A percentile compares a stretch with the other conserved stretches of the same genome.
phyloP scores from a whole-genome alignment of 2,329 filamentous ascomycete genomes.

The Arachnopeziza araneosa region DNA sequence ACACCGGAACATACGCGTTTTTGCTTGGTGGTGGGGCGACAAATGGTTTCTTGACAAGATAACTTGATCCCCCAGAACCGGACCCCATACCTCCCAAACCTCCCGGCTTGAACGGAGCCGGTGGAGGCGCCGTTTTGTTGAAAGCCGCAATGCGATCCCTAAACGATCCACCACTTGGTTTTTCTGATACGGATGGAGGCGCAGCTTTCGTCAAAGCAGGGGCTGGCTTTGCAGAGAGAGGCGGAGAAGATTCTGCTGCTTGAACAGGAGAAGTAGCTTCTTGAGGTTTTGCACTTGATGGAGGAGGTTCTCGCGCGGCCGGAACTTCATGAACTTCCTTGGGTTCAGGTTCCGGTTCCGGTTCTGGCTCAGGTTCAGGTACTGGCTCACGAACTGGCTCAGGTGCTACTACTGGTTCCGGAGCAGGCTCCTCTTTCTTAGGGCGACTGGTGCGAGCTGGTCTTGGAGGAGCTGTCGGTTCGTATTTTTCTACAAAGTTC shows the following conservation, averaged over 20 bases:
- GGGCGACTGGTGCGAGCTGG: constrained; percentile 65
- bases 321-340: constrained; percentile 34
- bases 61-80: constrained; percentile 49
- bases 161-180: constrained; percentile 73
- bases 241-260: constrained; percentile 30
- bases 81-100: constrained; percentile 36
- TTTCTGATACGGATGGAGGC: constrained; percentile 64
- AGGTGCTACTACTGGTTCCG: constrained; percentile 33
- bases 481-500: constrained; percentile 96
- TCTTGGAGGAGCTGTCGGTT: constrained; percentile 83
- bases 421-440: constrained; percentile 48
- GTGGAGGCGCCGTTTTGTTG: constrained; percentile 82
- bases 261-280: constrained; percentile 32
- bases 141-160: constrained; percentile 95
- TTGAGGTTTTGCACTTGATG: constrained; percentile 31
- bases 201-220: too few species aligned
- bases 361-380: constrained; percentile 24
- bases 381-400: constrained; percentile 33
- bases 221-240: constrained; percentile 15
- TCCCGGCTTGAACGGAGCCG: constrained; percentile 83
- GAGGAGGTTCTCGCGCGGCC: constrained; percentile 30
- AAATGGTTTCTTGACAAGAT: constrained; percentile 94
- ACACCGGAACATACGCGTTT: constrained; percentile 80
- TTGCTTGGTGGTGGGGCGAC: constrained; percentile 91
- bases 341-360: constrained; percentile 32